phyloP scores from a whole-genome alignment of 169 alveolate species.

The Cryptosporidium parvum region DNA sequence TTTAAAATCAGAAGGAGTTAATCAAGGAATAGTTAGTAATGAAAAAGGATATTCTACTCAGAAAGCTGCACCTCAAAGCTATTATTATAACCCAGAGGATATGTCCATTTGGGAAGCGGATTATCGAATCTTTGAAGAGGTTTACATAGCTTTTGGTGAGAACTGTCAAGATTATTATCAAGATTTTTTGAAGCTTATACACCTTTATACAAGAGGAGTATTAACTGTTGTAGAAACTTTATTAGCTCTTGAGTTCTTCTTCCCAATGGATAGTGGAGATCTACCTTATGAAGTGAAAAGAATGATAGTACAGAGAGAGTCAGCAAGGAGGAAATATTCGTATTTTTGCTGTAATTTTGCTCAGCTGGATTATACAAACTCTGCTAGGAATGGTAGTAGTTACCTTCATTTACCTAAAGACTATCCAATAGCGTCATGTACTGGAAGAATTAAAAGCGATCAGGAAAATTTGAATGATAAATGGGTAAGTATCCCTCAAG shows the following conservation, averaged over 20 bases:
- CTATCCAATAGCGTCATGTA: constrained; percentile 69
- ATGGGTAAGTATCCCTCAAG: constrained; percentile 86
- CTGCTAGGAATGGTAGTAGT: constrained; percentile 66
- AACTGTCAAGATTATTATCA: constrained; percentile 48
- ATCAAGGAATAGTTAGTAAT: neutral
- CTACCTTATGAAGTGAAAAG: constrained; percentile 70
- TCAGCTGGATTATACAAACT: constrained; percentile 53
- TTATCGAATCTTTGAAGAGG: constrained; percentile 72
- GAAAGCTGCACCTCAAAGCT: constrained; percentile 18
- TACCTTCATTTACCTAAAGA: constrained; percentile 69
- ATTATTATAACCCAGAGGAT: constrained; percentile 70
- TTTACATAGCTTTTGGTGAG: constrained; percentile 67
- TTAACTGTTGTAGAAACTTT: constrained; percentile 72
- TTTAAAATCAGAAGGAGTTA: neutral
- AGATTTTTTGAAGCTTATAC: constrained; percentile 52
- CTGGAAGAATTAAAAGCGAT: constrained; percentile 62
- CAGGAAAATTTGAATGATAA: constrained; percentile 81
- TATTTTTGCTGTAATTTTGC: constrained; percentile 75
- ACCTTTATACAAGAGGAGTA: constrained; percentile 72
- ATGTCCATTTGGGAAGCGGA: constrained; percentile 73
- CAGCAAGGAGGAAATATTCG: constrained; percentile 70
- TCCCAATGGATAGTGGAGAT: constrained; percentile 77
- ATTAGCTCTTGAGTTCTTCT: constrained; percentile 61
- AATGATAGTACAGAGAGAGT: constrained; percentile 72
- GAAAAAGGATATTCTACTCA: constrained; percentile 38